Conservation (phyloP, 495 filamentous ascomycete genomes). For the Talaromyces nanjingensis region DNA sequence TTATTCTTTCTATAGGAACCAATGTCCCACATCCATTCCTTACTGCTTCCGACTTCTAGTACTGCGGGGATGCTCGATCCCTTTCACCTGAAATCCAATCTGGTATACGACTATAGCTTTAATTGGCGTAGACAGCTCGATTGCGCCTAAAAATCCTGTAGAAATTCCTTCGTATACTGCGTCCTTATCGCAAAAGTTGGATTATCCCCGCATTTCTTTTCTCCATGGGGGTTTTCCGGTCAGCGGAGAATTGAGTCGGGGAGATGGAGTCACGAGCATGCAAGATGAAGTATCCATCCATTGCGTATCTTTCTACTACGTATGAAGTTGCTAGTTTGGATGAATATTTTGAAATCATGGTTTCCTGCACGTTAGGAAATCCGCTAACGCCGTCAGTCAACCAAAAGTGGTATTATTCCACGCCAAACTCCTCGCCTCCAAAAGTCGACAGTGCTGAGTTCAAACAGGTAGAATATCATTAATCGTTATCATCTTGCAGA, state of each 20-base stretch:
- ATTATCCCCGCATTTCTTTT: background rate
- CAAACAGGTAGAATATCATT: background rate
- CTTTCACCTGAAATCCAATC: background rate
- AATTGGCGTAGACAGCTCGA: background rate
- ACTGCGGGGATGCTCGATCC: background rate
- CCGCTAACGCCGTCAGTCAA: background rate
- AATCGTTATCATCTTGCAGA: slow-evolving; percentile 33
- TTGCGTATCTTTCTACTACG: background rate
- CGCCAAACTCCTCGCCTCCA: background rate
- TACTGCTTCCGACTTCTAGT: background rate
- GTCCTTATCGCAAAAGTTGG: background rate
- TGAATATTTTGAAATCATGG: background rate
- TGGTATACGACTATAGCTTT: background rate
- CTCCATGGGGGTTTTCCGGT: background rate
- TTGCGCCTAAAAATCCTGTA: no score
- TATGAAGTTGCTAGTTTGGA: background rate
- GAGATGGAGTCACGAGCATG: background rate
- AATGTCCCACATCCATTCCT: background rate
- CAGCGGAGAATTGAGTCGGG: background rate
- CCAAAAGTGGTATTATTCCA: background rate
- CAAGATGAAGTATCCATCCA: background rate
- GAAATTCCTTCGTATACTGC: background rate
- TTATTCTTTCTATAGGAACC: background rate
- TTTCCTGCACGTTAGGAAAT: background rate
- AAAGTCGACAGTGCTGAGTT: background rate